These are phyloP conservation scores for Calonectria multiphialidica DNA, from an alignment of 2,329 filamentous ascomycete genomes.

Conservation along the genomic window DNA sequence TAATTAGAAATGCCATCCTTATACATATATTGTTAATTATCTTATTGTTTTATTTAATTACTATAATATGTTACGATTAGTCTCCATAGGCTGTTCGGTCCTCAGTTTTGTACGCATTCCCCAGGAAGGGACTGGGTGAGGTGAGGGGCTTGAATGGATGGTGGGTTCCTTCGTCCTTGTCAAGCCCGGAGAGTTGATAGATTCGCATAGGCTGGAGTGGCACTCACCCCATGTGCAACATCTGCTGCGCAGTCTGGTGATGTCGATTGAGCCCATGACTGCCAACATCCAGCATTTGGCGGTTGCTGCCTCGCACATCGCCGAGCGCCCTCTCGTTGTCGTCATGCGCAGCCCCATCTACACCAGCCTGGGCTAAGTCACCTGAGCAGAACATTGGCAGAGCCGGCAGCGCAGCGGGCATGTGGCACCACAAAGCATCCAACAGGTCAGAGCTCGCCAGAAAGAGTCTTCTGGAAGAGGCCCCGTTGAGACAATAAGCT, in stretches of 20 bases:
- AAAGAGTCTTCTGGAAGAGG: not conserved
- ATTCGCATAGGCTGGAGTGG: not conserved
- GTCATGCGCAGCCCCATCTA: conserved; percentile 15
- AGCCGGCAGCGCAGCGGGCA: not conserved
- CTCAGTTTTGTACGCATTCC: no score
- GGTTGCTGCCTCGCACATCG: conserved; percentile 13
- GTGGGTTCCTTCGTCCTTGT: not conserved
- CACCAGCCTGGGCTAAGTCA: conserved; percentile 12
- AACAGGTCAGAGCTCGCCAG: not conserved
- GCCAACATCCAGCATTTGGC: not conserved
- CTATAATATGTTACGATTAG: no score
- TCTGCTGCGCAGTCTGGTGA: conserved; percentile 4
- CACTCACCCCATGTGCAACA: not conserved
- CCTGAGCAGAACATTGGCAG: not conserved
- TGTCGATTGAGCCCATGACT: not conserved
- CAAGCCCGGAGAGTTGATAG: not conserved
- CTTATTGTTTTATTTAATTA: no score
- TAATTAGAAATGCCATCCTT: no score
- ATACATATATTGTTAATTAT: no score
- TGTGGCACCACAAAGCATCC: not conserved
- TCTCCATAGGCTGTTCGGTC: no score
- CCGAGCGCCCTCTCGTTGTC: conserved; percentile 5
- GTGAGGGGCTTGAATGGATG: not conserved
- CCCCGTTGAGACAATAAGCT: not conserved
- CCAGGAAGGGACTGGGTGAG: no score